A percentile compares a stretch with the other conserved stretches of the same genome.
These are phyloP conservation scores for Oenanthe javanica DNA, from an alignment of 140 eudicot species.

Conservation along the genomic window DNA sequence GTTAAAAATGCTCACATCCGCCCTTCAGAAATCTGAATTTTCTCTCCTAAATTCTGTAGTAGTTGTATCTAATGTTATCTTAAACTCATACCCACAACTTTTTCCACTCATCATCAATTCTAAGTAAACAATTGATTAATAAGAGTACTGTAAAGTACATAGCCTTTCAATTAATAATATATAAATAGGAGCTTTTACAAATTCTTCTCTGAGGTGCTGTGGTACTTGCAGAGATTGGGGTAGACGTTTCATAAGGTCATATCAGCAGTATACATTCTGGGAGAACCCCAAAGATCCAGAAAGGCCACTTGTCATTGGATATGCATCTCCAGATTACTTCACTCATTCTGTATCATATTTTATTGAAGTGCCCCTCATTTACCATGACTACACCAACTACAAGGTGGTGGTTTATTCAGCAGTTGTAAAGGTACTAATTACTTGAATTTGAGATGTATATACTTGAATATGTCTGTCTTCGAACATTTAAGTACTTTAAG, in stretches of 20 bases:
- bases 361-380: slow-evolving; percentile 86
- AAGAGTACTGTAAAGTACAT: background rate
- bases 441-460: background rate
- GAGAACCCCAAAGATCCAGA: slow-evolving; percentile 89
- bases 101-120: no score
- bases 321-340: slow-evolving; percentile 95
- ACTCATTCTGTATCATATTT: slow-evolving; percentile 97
- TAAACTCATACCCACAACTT: background rate
- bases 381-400: slow-evolving; percentile 66
- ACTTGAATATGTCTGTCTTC: background rate
- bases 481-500: background rate
- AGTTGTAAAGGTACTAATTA: slow-evolving; percentile 77
- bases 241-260: slow-evolving; percentile 70
- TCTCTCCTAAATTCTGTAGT: background rate
- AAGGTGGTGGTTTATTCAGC: slow-evolving; percentile 94
- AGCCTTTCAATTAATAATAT: background rate
- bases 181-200: background rate
- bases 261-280: slow-evolving; percentile 75
- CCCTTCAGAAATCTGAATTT: background rate
- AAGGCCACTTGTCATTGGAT: slow-evolving; percentile 84
- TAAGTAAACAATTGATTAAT: background rate
- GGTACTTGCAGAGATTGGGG: slow-evolving; percentile 88
- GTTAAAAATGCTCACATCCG: background rate
- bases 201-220: slow-evolving; percentile 11
- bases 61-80: background rate